Conservation (phyloP, 2,329 filamentous ascomycete species). For the Verticillium longisporum region DNA sequence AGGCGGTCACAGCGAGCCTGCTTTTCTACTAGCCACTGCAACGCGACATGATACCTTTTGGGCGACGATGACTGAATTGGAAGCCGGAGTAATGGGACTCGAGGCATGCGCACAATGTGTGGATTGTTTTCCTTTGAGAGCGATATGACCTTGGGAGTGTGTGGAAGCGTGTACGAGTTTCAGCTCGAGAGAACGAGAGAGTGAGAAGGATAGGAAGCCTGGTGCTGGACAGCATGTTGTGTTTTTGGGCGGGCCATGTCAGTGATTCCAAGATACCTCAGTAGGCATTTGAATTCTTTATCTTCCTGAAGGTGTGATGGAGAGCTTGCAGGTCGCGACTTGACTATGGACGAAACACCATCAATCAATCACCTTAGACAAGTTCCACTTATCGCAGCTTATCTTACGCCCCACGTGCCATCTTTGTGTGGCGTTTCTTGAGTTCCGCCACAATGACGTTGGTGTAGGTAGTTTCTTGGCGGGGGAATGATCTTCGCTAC, state of each 20-base stretch:
- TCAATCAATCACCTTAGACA: too few species aligned
- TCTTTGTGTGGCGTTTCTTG: not conserved
- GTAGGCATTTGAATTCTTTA: not conserved
- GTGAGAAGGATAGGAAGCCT: not conserved
- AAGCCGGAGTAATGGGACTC: not conserved
- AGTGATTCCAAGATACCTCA: not conserved
- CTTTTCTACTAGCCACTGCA: not conserved
- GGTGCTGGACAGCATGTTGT: not conserved
- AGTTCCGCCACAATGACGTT: slow-evolving; percentile 36
- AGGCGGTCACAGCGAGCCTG: not conserved
- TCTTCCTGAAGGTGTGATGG: not conserved
- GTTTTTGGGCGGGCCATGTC: not conserved
- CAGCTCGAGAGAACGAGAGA: not conserved
- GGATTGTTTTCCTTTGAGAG: not conserved
- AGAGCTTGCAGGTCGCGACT: too few species aligned
- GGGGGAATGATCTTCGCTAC: slow-evolving; percentile 5
- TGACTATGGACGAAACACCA: too few species aligned
- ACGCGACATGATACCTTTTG: not conserved
- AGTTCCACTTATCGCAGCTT: not conserved
- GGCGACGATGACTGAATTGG: not conserved
- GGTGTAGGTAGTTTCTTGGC: slow-evolving; percentile 11
- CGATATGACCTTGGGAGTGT: not conserved
- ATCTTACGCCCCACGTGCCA: not conserved
- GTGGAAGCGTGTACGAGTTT: not conserved
- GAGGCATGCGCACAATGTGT: not conserved